Conservation (phyloP, 2,329 filamentous ascomycete genomes). For the Colletotrichum godetiae region DNA sequence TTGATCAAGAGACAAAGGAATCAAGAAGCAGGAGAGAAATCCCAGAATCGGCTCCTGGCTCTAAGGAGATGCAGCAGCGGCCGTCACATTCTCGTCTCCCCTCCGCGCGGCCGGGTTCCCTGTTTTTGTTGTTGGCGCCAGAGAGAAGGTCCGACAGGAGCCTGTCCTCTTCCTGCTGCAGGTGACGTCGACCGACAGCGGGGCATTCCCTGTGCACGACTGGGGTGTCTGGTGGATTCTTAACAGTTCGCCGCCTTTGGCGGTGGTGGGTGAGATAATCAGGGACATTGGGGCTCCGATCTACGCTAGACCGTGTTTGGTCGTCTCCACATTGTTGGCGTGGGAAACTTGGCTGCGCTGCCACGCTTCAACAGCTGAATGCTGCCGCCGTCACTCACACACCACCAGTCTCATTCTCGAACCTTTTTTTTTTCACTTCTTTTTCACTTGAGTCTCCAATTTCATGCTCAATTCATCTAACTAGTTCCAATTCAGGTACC, state of each 20-base stretch:
- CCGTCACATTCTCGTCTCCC: neutral
- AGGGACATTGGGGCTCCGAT: neutral
- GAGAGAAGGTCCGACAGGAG: constrained; percentile 1
- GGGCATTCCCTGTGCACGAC: neutral
- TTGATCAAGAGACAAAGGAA: neutral
- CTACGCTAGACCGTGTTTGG: neutral
- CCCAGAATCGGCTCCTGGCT: neutral
- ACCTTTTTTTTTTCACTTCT: neutral
- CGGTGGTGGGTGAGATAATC: neutral
- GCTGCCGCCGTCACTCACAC: neutral
- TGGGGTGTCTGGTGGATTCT: neutral
- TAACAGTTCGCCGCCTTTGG: rapidly evolving
- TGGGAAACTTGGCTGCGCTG: constrained; percentile 25
- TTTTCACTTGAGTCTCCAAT: neutral
- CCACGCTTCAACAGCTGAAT: constrained; percentile 2
- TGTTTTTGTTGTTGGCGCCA: constrained; percentile 11
- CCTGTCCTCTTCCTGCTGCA: neutral
- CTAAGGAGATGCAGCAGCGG: neutral
- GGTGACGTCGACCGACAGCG: constrained; percentile 31
- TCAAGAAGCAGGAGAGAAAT: neutral
- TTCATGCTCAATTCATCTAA: neutral
- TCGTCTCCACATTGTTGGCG: neutral
- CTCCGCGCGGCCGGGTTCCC: neutral
- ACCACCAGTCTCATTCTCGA: neutral
- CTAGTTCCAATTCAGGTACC: neutral